Percentiles rank a stretch among this genome's conserved stretches.
Evolutionary conservation across 2,329 filamentous ascomycete genomes (phyloP).

Genomic region (Pestalotiopsis sp.): DNA sequence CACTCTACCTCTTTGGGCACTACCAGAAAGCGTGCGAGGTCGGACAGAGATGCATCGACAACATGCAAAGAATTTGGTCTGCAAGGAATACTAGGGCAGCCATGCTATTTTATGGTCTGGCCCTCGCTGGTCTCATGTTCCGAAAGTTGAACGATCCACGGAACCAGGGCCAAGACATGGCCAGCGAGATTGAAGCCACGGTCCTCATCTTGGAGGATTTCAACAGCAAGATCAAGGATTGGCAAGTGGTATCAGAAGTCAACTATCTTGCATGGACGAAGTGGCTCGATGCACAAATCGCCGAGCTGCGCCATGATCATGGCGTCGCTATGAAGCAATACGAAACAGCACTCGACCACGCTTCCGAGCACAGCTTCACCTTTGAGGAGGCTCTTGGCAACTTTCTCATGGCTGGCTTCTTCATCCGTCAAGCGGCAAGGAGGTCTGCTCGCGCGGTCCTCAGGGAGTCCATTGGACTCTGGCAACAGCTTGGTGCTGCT

Average conservation of each 20-base stretch:
- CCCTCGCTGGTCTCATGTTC: slow-evolving; percentile 55
- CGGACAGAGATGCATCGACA: slow-evolving; percentile 51
- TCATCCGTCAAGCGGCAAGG: slow-evolving; percentile 65
- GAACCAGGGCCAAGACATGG: slow-evolving; percentile 43
- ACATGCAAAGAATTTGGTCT: slow-evolving; percentile 58
- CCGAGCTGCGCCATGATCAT: slow-evolving; percentile 62
- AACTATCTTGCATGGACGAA: slow-evolving; percentile 75
- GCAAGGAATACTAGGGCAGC: slow-evolving; percentile 59
- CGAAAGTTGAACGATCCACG: slow-evolving; percentile 51
- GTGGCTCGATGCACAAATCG: slow-evolving; percentile 68
- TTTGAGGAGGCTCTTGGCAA: slow-evolving; percentile 76
- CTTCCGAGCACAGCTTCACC: slow-evolving; percentile 65
- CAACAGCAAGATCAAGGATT: slow-evolving; percentile 64
- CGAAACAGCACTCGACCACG: slow-evolving; percentile 73
- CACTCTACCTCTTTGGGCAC: slow-evolving; percentile 65
- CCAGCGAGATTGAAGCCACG: slow-evolving; percentile 47
- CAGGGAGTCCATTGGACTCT: slow-evolving; percentile 68
- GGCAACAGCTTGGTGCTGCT: slow-evolving; percentile 68
- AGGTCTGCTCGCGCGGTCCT: slow-evolving; percentile 72
- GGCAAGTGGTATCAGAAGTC: slow-evolving; percentile 64
- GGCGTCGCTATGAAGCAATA: slow-evolving; percentile 65
- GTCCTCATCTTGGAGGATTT: slow-evolving; percentile 57
- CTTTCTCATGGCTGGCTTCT: slow-evolving; percentile 73
- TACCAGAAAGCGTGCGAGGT: slow-evolving; percentile 62
- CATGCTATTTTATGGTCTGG: slow-evolving; percentile 62